Evolutionary conservation across 148 eudicot species (phyloP).

Genomic region (Chenopodium album): DNA sequence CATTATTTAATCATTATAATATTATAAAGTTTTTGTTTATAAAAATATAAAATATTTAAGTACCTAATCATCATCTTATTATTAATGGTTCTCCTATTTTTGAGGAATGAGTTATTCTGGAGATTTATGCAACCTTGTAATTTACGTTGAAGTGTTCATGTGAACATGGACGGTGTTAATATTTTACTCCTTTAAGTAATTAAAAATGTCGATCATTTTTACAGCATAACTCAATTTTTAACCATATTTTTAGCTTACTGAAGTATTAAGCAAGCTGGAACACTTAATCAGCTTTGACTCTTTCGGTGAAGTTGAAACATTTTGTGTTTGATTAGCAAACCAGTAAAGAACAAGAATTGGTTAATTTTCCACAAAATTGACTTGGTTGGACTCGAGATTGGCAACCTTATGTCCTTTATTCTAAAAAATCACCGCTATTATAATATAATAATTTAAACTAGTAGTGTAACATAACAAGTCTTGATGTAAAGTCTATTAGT

Average conservation of each 20-base stretch:
- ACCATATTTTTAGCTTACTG: slow-evolving; percentile 9
- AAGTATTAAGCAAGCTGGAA: background rate
- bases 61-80: slow-evolving; percentile 13
- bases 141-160: slow-evolving; percentile 25
- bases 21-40: background rate
- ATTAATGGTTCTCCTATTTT: slow-evolving; percentile 11
- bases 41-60: background rate
- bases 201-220: slow-evolving; percentile 17
- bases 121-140: slow-evolving; percentile 28
- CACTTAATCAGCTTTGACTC: background rate
- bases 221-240: slow-evolving; percentile 15
- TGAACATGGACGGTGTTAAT: slow-evolving; percentile 23
- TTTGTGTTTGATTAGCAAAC: background rate
- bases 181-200: background rate
- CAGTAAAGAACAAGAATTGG: background rate
- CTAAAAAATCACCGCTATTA: too few species aligned
- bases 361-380: background rate
- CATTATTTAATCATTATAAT: background rate
- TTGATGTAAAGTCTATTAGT: too few species aligned
- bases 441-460: background rate
- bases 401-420: too few species aligned
- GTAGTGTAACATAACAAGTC: too few species aligned
- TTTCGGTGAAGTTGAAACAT: background rate
- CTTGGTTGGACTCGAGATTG: too few species aligned
- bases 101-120: slow-evolving; percentile 27